Evolutionary conservation across 768 basidiomycete species (phyloP), one percentile per base, ranked within the genome.

Genomic region (Leccinum imitatum): DNA sequence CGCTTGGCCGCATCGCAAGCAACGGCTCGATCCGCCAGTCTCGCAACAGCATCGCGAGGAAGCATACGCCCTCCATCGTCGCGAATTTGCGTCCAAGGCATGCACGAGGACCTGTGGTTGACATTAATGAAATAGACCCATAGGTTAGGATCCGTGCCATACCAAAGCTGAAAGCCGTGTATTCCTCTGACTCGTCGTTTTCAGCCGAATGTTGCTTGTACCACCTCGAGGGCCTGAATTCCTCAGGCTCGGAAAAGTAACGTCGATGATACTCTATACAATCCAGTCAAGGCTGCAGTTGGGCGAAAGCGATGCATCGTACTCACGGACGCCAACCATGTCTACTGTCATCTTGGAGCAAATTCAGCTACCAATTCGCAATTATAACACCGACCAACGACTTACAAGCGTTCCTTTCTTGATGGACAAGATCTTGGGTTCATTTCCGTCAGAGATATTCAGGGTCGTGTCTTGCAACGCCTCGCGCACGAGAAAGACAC

Each of bases 81-180:
- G 85, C 82, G 63, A 87, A 87, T 60, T 78, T 82, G 30, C 82
- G 73, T 5, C 85, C 85, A 13, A 85, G 70, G 61, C 85, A 87
- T 15, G 69, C 65, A 15, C 84, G 78, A 31, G 83, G 82, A 51
- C 82, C 81, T 78, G 60, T 25, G 60, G 14, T 50, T 59, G 50
- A 11, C n/a, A 37, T 59, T 5, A 51, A 51, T 31, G 15, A 44
- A 30, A 39, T 9, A 4, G 14, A 48, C 17, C 14, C 6, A 44
- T 13, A 15, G 10, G 21, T 48, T 15, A 21, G 5, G 21, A 37
- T 3, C 37, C 35, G 59, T 35, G 30, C 5, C 58, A 44, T 50
- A 72, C 70, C 69, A 23, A 67, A 50, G 31, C 68, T 67, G 39
- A 70, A 72, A 9, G 65, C 65, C 0, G 69, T 70, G 52, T 58